These are phyloP conservation scores for Mycena vitilis DNA, from an alignment of 768 basidiomycete species.

Conservation along the genomic window DNA sequence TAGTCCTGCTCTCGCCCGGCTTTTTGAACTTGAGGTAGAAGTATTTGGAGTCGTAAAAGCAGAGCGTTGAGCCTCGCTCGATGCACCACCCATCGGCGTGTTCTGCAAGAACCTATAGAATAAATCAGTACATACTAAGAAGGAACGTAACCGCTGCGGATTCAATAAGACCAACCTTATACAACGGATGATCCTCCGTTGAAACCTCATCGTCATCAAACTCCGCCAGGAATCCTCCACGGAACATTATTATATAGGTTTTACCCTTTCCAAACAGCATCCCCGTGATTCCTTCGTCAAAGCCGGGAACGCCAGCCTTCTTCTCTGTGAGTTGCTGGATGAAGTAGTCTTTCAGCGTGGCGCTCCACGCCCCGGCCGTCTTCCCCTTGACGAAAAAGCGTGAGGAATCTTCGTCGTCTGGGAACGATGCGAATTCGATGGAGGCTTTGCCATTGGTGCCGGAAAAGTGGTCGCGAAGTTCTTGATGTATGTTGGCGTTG, in stretches of 20 bases:
- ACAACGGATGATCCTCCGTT: conserved; percentile 16
- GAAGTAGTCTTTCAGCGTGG: background rate
- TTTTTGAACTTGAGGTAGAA: conserved; percentile 19
- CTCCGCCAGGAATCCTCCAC: conserved; percentile 9
- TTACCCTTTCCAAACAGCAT: conserved; percentile 28
- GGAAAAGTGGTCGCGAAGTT: conserved; percentile 18
- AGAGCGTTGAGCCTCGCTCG: conserved; percentile 22
- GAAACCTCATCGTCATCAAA: conserved; percentile 15
- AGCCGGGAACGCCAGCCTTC: background rate
- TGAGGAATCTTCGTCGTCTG: conserved; percentile 7
- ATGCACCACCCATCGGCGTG: conserved; percentile 11
- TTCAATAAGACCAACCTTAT: conserved; percentile 6
- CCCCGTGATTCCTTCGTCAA: conserved; percentile 19
- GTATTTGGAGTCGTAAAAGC: conserved; percentile 20
- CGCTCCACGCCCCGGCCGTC: background rate
- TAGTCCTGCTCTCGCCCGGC: background rate
- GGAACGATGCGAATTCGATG: conserved; percentile 23
- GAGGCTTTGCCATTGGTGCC: conserved; percentile 23
- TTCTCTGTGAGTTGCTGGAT: background rate
- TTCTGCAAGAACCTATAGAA: background rate
- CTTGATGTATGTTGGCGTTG: conserved; percentile 12
- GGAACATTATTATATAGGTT: conserved; percentile 11
- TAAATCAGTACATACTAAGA: too few relatives aligned
- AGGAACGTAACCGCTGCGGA: too few relatives aligned
- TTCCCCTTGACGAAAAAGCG: conserved; percentile 1